Percentiles rank a stretch among this genome's conserved stretches.
Conservation (phyloP, 2,329 filamentous ascomycete species). For the Colletotrichum sp. region DNA sequence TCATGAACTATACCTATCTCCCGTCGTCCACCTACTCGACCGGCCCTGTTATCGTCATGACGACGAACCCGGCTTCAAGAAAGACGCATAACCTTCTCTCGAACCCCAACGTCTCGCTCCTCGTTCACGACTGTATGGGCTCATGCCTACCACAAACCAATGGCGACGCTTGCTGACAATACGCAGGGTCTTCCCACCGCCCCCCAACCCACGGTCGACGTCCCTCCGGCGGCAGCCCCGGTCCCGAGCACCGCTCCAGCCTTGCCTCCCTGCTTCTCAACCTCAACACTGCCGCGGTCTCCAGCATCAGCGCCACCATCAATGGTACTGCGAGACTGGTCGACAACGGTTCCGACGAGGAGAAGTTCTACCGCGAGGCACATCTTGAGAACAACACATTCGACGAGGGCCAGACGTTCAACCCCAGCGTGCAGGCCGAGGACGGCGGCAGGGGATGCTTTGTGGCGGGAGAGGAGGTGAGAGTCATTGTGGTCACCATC, state of each 20-base stretch:
- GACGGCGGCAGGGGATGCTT: constrained; percentile 68
- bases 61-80: constrained; percentile 78
- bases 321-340: constrained; percentile 84
- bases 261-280: constrained; percentile 85
- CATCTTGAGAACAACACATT: constrained; percentile 96
- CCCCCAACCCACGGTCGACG: constrained; percentile 73
- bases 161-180: neutral
- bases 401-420: constrained; percentile 51
- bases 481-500: constrained; percentile 86
- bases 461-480: constrained; percentile 81
- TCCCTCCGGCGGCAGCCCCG: constrained; percentile 65
- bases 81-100: constrained; percentile 81
- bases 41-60: constrained; percentile 92
- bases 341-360: constrained; percentile 76
- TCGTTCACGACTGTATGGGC: constrained; percentile 87
- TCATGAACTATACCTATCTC: constrained; percentile 99
- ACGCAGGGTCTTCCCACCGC: constrained; percentile 81
- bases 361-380: constrained; percentile 79
- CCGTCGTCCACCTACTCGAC: constrained; percentile 72
- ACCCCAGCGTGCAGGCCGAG: constrained; percentile 40
- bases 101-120: constrained; percentile 87
- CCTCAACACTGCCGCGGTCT: constrained; percentile 87
- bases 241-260: constrained; percentile 69
- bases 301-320: constrained; percentile 90
- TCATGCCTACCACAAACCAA: neutral